Conservation (phyloP, 768 basidiomycete species). For the Mycena rosella region DNA sequence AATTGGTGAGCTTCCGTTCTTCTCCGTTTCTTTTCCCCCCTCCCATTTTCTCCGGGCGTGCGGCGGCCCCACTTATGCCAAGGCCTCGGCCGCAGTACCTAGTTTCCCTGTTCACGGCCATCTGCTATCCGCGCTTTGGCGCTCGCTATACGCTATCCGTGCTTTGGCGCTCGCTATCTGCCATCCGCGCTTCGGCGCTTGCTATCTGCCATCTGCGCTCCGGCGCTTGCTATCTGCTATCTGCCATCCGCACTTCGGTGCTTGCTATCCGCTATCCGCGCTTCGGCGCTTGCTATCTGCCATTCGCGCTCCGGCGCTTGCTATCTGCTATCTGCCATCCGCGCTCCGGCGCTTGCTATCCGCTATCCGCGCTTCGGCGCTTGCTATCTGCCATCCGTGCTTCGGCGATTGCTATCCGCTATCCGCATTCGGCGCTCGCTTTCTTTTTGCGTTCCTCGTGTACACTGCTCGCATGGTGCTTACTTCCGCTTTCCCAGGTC, state of each 20-base stretch:
- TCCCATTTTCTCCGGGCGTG: conserved; percentile 17
- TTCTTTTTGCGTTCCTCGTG: no score
- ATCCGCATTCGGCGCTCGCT: no score
- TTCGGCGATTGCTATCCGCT: no score
- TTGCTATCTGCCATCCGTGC: no score
- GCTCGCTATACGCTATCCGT: background rate
- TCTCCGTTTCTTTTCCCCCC: background rate
- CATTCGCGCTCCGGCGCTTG: background rate
- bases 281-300: background rate
- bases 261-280: background rate
- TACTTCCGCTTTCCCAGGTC: conserved; percentile 28
- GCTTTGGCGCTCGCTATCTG: background rate
- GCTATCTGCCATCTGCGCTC: background rate
- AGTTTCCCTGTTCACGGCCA: background rate
- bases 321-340: background rate
- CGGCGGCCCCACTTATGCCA: background rate
- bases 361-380: no score
- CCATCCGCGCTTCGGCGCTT: background rate
- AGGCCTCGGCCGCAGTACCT: background rate
- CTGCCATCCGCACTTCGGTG: background rate
- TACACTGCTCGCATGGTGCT: no score
- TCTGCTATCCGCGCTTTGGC: background rate
- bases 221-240: background rate
- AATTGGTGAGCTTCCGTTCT: conserved; percentile 27
- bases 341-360: no score